Percentiles rank a stretch among this genome's conserved stretches.
These are phyloP conservation scores for Metarhizium robertsii DNA, from an alignment of 2,329 filamentous ascomycete species.

Conservation along the genomic window DNA sequence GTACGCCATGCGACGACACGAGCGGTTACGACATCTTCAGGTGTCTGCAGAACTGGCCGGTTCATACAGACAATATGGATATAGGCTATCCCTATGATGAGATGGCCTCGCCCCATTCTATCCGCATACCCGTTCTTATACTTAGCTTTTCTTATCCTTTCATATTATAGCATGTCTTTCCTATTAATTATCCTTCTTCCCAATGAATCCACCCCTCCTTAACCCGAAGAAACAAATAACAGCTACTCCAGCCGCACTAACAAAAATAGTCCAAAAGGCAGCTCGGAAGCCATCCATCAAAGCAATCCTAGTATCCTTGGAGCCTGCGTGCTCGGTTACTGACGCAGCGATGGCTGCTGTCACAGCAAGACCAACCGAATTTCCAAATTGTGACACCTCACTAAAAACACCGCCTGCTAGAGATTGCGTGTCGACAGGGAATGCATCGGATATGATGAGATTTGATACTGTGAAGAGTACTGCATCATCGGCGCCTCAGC, in stretches of 20 bases:
- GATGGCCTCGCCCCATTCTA: too few relatives aligned
- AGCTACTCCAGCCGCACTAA: constrained; percentile 25
- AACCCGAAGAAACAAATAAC: constrained; percentile 25
- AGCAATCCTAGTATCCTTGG: constrained; percentile 28
- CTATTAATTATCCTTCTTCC: constrained; percentile 10
- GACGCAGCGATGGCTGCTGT: constrained; percentile 37
- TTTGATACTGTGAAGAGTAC: constrained; percentile 13
- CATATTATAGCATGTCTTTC: constrained; percentile 22
- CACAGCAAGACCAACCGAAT: constrained; percentile 26
- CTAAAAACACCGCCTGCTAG: constrained; percentile 53
- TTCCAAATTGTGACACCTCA: constrained; percentile 41
- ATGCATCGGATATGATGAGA: constrained; percentile 44
- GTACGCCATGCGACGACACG: neutral
- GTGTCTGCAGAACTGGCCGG: too few relatives aligned
- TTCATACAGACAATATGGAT: too few relatives aligned
- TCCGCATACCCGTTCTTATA: too few relatives aligned
- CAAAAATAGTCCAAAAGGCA: constrained; percentile 44
- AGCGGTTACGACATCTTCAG: too few relatives aligned
- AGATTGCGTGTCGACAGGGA: constrained; percentile 43
- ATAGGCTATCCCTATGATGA: too few relatives aligned
- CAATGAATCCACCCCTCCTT: constrained; percentile 34
- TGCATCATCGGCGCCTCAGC: too few relatives aligned
- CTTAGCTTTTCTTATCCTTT: too few relatives aligned
- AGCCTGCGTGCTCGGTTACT: constrained; percentile 25
- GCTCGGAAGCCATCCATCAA: constrained; percentile 31